Evolutionary conservation across 1,284 basidiomycete species (phyloP).

Genomic region (Vanrija humicola): DNA sequence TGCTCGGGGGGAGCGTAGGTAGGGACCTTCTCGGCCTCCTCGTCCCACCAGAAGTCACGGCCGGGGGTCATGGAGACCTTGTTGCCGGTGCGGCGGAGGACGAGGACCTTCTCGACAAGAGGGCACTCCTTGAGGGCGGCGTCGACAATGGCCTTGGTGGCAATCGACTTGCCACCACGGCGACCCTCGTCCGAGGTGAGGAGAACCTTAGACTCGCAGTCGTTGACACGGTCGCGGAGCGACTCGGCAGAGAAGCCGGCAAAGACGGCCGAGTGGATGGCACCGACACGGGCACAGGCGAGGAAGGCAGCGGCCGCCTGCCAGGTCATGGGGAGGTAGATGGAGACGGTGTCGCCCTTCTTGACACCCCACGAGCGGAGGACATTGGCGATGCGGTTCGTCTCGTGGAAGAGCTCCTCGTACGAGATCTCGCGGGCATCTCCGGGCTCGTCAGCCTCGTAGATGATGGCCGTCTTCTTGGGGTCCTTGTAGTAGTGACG

Average conservation of each 20-base stretch:
- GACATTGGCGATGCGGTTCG: slow-evolving; percentile 85
- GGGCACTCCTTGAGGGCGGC: slow-evolving; percentile 83
- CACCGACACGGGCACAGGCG: slow-evolving; percentile 94
- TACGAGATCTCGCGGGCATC: slow-evolving; percentile 76
- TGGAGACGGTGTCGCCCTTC: slow-evolving; percentile 91
- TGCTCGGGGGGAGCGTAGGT: slow-evolving; percentile 83
- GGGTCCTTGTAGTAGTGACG: slow-evolving; percentile 78
- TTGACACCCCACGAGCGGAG: slow-evolving; percentile 86
- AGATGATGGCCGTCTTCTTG: slow-evolving; percentile 94
- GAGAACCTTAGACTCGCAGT: slow-evolving; percentile 83
- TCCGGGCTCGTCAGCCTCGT: slow-evolving; percentile 93
- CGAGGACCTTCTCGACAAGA: slow-evolving; percentile 82
- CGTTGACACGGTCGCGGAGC: slow-evolving; percentile 85
- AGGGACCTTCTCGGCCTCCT: slow-evolving; percentile 78
- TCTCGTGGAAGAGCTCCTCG: slow-evolving; percentile 81
- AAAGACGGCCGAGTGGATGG: slow-evolving; percentile 97
- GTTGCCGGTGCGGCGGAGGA: slow-evolving; percentile 83
- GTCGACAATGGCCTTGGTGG: slow-evolving; percentile 90
- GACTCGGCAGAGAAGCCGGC: slow-evolving; percentile 98
- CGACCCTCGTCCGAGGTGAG: slow-evolving; percentile 95
- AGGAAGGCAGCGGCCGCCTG: slow-evolving; percentile 93
- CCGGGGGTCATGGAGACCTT: slow-evolving; percentile 77
- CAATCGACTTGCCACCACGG: slow-evolving; percentile 90
- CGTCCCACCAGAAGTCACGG: slow-evolving; percentile 95
- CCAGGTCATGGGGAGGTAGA: slow-evolving; percentile 68